Conservation (phyloP, 2,329 filamentous ascomycete species). For the Iodosphaeria phyllophila region DNA sequence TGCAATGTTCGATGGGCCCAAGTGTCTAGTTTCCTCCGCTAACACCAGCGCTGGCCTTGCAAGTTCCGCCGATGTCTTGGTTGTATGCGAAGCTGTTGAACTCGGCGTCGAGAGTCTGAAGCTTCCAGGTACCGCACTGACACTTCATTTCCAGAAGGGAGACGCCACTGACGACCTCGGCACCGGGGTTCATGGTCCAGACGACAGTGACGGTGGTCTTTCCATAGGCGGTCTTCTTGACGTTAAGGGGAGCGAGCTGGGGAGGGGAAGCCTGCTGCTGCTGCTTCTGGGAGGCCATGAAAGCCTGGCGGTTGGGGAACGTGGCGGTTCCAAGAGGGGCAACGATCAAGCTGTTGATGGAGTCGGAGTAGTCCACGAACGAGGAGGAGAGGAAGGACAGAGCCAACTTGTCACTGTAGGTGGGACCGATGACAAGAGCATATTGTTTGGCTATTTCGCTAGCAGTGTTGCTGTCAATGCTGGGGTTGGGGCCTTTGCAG, state of each 20-base stretch:
- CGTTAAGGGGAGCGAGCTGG: conserved; percentile 9
- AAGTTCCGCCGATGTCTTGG: conserved; percentile 9
- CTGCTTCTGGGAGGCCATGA: conserved; percentile 9
- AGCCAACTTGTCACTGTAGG: conserved; percentile 3
- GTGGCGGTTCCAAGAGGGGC: conserved; percentile 12
- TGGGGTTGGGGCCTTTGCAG: too few relatives aligned
- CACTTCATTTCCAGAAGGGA: conserved; percentile 4
- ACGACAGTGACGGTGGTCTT: conserved; percentile 14
- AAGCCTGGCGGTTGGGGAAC: conserved; percentile 13
- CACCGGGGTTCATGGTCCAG: conserved; percentile 6
- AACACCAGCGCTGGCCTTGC: too few relatives aligned
- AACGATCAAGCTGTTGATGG: conserved; percentile 13
- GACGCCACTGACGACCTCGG: conserved; percentile 14
- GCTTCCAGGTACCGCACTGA: conserved; percentile 13
- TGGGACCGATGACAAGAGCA: conserved; percentile 4
- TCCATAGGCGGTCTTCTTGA: conserved; percentile 11
- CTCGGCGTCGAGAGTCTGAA: conserved; percentile 14
- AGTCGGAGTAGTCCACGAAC: conserved; percentile 15
- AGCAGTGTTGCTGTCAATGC: neutral
- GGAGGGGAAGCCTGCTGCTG: conserved; percentile 13
- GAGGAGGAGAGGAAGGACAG: conserved; percentile 6
- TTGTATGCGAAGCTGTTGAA: conserved; percentile 14
- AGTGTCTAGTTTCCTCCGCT: too few relatives aligned
- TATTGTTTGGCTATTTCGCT: conserved; percentile 3
- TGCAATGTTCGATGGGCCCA: too few relatives aligned